Base-by-base conservation (phyloP, 768 basidiomycete species). In the Lentinus tigrinus region DNA sequence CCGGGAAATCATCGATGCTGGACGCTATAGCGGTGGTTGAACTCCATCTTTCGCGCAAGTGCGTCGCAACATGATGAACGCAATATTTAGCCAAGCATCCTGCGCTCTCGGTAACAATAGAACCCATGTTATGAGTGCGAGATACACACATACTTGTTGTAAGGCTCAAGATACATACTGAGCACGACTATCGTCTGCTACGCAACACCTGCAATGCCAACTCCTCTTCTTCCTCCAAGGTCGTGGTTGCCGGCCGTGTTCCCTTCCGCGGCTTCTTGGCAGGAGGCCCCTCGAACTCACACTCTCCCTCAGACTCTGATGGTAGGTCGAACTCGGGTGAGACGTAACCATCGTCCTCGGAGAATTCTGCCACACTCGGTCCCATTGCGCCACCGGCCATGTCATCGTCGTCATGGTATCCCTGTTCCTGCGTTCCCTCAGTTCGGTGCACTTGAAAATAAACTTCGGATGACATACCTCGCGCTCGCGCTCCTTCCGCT, bases 401-500 rank as follows among this genome's bases (percentile, higher is more conserved):
- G 11, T 43, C 73, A 19, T 46, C 54, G 17, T 70, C 69, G 60
- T 65, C 60, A n/a, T 60, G 62, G 43, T 52, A 43, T 7, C 63
- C 28, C 24, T 46, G 40, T 11, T 27, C 56, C 66, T 52, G 17
- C 6, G 13, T 2, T 4, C 34, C 50, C 46, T 43, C 38, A 23
- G 27, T 14, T 42, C 38, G 21, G 1, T 19, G 43, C 34, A 26
- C 21, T 3, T 2, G 36, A 10, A 23, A 11, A 21, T 14, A 60
- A 27, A 9, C 36, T 10, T n/a, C 27, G 4, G 36, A 6, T 2
- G 19, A 59, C 60, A 14, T 61, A 72, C 73, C 64, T 66, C 70
- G 3, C 59, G 63, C 67, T 92, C 89, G 37, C 82, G 79, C 55
- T 93, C 89, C 74, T 95, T 96, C 67, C 91, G 77, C 75, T 95